Conservation (phyloP, 2,329 filamentous ascomycete genomes). For the Metarhizium brunneum region DNA sequence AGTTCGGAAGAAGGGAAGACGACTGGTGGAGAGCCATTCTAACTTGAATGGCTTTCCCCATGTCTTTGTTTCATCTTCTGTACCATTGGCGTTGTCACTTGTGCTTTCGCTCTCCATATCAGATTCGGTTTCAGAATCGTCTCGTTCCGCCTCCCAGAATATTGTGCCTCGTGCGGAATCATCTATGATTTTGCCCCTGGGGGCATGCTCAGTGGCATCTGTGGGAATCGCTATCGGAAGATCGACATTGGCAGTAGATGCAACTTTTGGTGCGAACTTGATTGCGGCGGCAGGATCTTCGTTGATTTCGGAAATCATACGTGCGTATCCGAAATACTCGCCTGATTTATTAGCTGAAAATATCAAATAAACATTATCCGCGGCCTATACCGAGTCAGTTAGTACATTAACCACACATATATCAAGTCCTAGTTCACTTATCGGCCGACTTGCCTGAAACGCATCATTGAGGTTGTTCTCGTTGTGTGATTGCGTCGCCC, state of each 20-base stretch:
- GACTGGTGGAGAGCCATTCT: slow-evolving; percentile 78
- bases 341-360: slow-evolving; percentile 98
- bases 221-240: slow-evolving; percentile 73
- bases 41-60: slow-evolving; percentile 90
- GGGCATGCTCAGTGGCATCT: slow-evolving; percentile 66
- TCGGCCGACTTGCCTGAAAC: slow-evolving; percentile 54
- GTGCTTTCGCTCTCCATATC: slow-evolving; percentile 33
- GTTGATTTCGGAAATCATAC: slow-evolving; percentile 78
- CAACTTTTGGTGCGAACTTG: slow-evolving; percentile 57
- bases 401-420: not conserved
- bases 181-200: slow-evolving; percentile 80
- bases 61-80: slow-evolving; percentile 47
- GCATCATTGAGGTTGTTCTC: slow-evolving; percentile 76
- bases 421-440: not conserved
- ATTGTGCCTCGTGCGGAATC: slow-evolving; percentile 91
- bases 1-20: slow-evolving; percentile 82
- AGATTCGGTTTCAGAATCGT: slow-evolving; percentile 36
- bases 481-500: slow-evolving; percentile 93
- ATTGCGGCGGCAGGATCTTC: slow-evolving; percentile 63
- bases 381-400: slow-evolving; percentile 39
- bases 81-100: slow-evolving; percentile 29
- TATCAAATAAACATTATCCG: slow-evolving; percentile 80
- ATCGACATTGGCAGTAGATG: slow-evolving; percentile 50
- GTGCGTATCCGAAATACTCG: slow-evolving; percentile 91
- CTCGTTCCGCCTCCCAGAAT: slow-evolving; percentile 81